A percentile compares a stretch with the other conserved stretches of the same genome.
Evolutionary conservation across 345 rosid species (phyloP).

Genomic region (Syzygium oleosum): DNA sequence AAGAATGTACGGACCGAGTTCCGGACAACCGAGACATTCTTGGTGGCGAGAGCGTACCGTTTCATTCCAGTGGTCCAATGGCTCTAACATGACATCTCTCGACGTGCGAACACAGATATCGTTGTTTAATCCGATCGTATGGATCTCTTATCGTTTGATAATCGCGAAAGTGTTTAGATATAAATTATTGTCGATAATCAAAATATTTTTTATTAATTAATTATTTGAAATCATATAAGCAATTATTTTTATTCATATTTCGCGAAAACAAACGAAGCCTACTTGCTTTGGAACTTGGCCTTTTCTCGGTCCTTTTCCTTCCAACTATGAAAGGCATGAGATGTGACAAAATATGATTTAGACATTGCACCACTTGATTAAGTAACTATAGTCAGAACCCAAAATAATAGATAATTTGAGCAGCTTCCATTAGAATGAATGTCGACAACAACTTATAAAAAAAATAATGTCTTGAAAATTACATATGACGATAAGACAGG

Average conservation of each 20-base stretch:
- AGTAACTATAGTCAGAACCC: not conserved
- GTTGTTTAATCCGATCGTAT: not conserved
- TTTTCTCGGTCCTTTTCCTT: not conserved
- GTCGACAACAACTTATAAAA: not conserved
- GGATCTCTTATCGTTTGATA: not conserved
- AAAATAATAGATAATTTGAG: not conserved
- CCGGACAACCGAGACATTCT: not conserved
- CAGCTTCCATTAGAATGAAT: not conserved
- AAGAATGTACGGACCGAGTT: not conserved
- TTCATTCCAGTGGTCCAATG: not conserved
- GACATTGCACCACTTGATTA: not conserved
- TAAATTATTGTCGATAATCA: rapidly evolving
- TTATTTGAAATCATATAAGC: rapidly evolving
- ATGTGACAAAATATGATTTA: not conserved
- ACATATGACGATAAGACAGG: not conserved
- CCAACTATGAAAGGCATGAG: not conserved
- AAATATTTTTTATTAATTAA: rapidly evolving
- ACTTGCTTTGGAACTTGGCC: not conserved
- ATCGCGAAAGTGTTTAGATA: not conserved
- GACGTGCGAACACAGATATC: rapidly evolving
- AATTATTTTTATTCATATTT: not conserved
- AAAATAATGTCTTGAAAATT: not conserved
- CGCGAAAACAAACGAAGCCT: rapidly evolving
- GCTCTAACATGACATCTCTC: not conserved
- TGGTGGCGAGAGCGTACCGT: not conserved